phyloP scores from a whole-genome alignment of 179 eudicot genomes.

The Beta macrorhiza region DNA sequence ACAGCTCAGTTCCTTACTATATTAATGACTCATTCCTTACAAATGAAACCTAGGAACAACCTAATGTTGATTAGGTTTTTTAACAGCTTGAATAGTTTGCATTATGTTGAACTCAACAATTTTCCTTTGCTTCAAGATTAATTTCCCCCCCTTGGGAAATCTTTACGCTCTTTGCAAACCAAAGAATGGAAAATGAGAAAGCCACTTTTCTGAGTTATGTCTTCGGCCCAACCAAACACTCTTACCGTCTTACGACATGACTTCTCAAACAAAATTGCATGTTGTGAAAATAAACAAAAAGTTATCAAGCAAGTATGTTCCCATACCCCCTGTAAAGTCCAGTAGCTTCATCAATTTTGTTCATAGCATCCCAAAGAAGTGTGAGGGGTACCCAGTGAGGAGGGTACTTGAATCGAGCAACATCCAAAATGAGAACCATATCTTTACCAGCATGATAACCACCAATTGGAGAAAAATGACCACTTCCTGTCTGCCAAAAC shows the following conservation, averaged over 20 bases:
- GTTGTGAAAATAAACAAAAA: neutral
- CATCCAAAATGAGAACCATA: conserved; percentile 89
- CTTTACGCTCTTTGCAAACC: too few species aligned
- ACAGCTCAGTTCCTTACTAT: too few species aligned
- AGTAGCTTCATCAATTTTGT: conserved; percentile 69
- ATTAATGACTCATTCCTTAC: too few species aligned
- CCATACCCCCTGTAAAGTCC: conserved; percentile 77
- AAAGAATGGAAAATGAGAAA: too few species aligned
- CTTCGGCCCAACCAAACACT: too few species aligned
- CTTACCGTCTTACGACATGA: neutral
- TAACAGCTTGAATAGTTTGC: too few species aligned
- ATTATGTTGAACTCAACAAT: too few species aligned
- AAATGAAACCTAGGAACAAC: too few species aligned
- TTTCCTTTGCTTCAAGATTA: too few species aligned
- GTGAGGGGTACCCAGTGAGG: conserved; percentile 98
- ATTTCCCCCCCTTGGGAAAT: too few species aligned
- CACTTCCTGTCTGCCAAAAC: conserved; percentile 70
- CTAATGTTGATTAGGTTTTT: too few species aligned
- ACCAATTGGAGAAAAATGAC: conserved; percentile 97
- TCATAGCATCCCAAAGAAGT: conserved; percentile 95
- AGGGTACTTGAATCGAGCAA: conserved; percentile 95
- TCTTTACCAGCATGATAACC: conserved; percentile 89
- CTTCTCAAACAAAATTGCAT: neutral
- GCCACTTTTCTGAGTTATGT: too few species aligned
- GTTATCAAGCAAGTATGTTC: neutral